Percentiles rank a stretch among this genome's conserved stretches.
Conservation (phyloP, 2,329 filamentous ascomycete genomes). For the Microsporum ferrugineum region DNA sequence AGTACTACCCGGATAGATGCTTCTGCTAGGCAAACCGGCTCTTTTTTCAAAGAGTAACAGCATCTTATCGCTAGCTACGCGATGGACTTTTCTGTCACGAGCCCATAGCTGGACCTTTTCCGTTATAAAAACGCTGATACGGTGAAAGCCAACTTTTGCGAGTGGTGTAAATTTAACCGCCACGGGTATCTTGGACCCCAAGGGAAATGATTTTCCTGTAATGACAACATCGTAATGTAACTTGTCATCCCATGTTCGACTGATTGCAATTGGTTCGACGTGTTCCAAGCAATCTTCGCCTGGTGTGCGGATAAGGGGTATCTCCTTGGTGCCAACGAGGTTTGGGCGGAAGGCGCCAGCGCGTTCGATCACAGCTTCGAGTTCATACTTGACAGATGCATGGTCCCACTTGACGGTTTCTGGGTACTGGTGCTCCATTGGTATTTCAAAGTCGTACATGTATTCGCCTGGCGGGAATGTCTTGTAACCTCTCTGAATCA, state of each 20-base stretch:
- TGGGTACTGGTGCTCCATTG: constrained; percentile 61
- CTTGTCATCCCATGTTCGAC: constrained; percentile 87
- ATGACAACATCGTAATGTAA: constrained; percentile 94
- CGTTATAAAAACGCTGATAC: constrained; percentile 81
- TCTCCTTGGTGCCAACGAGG: constrained; percentile 67
- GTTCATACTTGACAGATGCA: constrained; percentile 75
- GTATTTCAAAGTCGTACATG: constrained; percentile 69
- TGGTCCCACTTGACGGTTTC: constrained; percentile 83
- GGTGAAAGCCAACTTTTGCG: constrained; percentile 85
- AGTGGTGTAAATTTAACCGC: constrained; percentile 88
- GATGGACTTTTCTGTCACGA: constrained; percentile 69
- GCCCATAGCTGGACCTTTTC: constrained; percentile 90
- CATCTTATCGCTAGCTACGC: constrained; percentile 73
- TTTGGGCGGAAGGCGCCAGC: constrained; percentile 85
- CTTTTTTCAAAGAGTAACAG: constrained; percentile 79
- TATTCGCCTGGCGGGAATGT: constrained; percentile 69
- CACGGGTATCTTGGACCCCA: constrained; percentile 78
- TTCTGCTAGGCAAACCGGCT: constrained; percentile 63
- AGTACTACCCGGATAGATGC: constrained; percentile 62
- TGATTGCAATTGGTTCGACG: constrained; percentile 87
- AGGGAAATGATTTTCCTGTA: constrained; percentile 85
- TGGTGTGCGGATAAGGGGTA: constrained; percentile 72
- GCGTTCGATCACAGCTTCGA: constrained; percentile 74
- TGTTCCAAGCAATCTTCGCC: constrained; percentile 81
- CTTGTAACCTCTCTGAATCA: constrained; percentile 71